phyloP scores from a whole-genome alignment of 768 basidiomycete species.

The Dioszegia aurantiaca region DNA sequence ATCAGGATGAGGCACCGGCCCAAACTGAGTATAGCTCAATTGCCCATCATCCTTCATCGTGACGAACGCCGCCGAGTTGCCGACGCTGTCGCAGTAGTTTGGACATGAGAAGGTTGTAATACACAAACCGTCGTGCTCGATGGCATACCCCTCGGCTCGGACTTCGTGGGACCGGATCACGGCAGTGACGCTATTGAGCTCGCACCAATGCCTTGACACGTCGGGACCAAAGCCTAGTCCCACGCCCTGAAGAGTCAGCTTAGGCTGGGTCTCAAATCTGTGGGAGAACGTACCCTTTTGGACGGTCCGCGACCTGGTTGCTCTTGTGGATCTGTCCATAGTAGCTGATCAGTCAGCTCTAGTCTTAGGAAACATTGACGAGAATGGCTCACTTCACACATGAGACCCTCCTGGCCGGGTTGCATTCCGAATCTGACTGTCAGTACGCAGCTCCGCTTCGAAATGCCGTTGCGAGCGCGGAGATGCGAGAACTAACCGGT shows the following conservation, averaged over 20 bases:
- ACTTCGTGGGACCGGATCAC: conserved; percentile 96
- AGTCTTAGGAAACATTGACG: neutral
- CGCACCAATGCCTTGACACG: conserved; percentile 85
- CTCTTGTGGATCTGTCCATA: conserved; percentile 97
- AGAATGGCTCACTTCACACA: conserved; percentile 59
- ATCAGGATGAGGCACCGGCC: conserved; percentile 80
- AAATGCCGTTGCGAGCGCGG: neutral
- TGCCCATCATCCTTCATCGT: conserved; percentile 76
- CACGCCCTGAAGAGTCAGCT: conserved; percentile 62
- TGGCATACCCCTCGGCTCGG: conserved; percentile 83
- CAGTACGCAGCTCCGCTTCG: neutral
- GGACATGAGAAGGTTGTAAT: conserved; percentile 87
- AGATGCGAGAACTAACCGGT: conserved; percentile 47
- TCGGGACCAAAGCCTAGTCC: conserved; percentile 95
- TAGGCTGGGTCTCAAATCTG: conserved; percentile 2
- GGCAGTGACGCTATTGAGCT: conserved; percentile 77
- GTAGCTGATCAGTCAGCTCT: conserved; percentile 49
- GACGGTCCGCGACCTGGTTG: conserved; percentile 85
- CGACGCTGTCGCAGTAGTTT: conserved; percentile 59
- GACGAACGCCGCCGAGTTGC: conserved; percentile 56
- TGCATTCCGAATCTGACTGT: conserved; percentile 69
- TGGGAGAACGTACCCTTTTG: conserved; percentile 66
- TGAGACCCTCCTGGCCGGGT: conserved; percentile 89
- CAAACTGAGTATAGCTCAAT: conserved; percentile 68
- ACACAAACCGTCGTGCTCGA: conserved; percentile 90